A percentile compares a stretch with the other conserved stretches of the same genome.
Evolutionary conservation across 2,329 filamentous ascomycete genomes (phyloP).

Genomic region (Hypoxylon sp.): DNA sequence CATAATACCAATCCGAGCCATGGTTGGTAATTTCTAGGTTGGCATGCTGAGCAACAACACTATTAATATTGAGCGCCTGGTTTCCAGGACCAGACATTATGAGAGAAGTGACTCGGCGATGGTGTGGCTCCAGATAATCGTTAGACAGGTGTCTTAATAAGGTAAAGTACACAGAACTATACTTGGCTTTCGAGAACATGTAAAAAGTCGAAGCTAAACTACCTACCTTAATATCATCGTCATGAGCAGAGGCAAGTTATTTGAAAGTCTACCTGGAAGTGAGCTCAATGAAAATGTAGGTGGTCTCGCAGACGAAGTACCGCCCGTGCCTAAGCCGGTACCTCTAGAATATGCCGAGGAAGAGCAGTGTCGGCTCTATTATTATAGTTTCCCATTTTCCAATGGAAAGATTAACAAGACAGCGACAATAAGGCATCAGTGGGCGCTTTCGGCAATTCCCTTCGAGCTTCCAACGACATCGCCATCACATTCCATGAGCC

Average conservation of each 20-base stretch:
- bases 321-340: constrained; percentile 62
- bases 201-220: neutral
- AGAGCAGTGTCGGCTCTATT: constrained; percentile 79
- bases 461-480: constrained; percentile 78
- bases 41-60: constrained; percentile 63
- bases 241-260: constrained; percentile 25
- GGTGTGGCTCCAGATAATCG: neutral
- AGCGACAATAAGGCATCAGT: constrained; percentile 70
- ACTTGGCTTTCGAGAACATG: neutral
- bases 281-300: constrained; percentile 2
- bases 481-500: constrained; percentile 68
- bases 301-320: constrained; percentile 49
- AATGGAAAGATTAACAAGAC: constrained; percentile 39
- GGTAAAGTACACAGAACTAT: neutral
- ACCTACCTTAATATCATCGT: neutral
- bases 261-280: constrained; percentile 33
- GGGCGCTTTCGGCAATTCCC: constrained; percentile 74
- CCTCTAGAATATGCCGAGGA: constrained; percentile 65
- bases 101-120: neutral
- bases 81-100: constrained; percentile 57
- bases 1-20: constrained; percentile 75
- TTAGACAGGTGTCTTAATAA: neutral
- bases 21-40: constrained; percentile 71
- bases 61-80: constrained; percentile 63
- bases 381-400: constrained; percentile 72